Base-by-base conservation (phyloP, 1,284 basidiomycete species). In the Mycena citricolor region DNA sequence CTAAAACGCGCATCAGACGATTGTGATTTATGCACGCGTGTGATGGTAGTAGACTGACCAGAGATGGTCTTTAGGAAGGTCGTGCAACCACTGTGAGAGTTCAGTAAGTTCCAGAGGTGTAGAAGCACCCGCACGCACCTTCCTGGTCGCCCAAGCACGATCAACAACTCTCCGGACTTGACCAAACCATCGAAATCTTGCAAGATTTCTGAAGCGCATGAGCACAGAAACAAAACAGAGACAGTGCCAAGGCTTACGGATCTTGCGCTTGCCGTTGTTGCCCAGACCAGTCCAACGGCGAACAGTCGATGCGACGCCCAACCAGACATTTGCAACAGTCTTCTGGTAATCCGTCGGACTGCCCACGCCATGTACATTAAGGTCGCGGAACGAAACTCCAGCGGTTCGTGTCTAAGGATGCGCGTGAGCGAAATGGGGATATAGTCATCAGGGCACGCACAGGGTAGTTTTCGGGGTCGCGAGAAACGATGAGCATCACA, bases 11-110 rank as follows among this genome's bases (percentile, higher is more conserved):
- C 10, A 23, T 35, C 16, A 19, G 33, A 5, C n/a, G n/a, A n/a
- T n/a, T n/a, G n/a, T n/a, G n/a, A n/a, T n/a, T n/a, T n/a, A n/a
- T n/a, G n/a, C n/a, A n/a, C n/a, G n/a, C n/a, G n/a, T n/a, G n/a
- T n/a, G n/a, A n/a, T n/a, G n/a, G n/a, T n/a, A n/a, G 39, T n/a
- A 21, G 8, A 39, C 47, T 79, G 76, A 55, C 90, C 89, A 5
- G 88, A 77, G 30, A 91, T 69, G 0, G 73, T 73, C 61, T 87
- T 87, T 43, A 91, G 75, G 28, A 91, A 71, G 0, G 86, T 86
- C 16, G 72, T 78, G 59, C 88, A 91, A 2, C 89, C 88, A 0
- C 52, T 54, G 14, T 11, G n/a, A 24, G 1, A 12, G 13, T 13
- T 51, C 8, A 39, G 30, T 3, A 36, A 16, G n/a, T 12, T 21